phyloP scores from a whole-genome alignment of 257 asterid species.

The Solanum sitiens region DNA sequence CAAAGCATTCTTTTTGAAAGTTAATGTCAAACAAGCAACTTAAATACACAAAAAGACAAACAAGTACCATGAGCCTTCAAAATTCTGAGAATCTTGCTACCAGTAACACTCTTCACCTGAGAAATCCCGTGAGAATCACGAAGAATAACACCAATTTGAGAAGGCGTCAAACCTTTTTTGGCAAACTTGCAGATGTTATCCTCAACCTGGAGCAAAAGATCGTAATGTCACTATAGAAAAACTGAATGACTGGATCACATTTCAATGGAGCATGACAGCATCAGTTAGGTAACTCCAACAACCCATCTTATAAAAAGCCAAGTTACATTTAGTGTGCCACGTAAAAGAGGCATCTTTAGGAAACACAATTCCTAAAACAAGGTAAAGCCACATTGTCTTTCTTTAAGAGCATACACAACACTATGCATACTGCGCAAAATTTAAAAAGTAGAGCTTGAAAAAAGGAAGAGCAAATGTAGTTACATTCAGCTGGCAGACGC shows the following conservation, averaged over 20 bases:
- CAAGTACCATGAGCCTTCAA: conserved; percentile 26
- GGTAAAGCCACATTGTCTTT: background rate
- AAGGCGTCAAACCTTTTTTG: conserved; percentile 27
- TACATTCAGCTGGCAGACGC: background rate
- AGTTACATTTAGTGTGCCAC: background rate
- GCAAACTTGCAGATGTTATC: conserved; percentile 35
- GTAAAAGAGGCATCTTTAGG: background rate
- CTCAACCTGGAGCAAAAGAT: conserved; percentile 11
- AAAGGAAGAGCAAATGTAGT: background rate
- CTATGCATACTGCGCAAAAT: background rate
- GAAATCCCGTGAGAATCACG: conserved; percentile 40
- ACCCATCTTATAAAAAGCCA: background rate
- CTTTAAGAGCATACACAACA: background rate
- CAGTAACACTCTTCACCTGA: conserved; percentile 32
- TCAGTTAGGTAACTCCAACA: background rate
- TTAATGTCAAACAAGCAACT: background rate
- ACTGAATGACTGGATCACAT: background rate
- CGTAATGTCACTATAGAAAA: background rate
- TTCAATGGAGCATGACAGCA: background rate
- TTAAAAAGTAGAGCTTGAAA: background rate
- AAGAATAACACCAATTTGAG: conserved; percentile 34
- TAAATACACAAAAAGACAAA: background rate
- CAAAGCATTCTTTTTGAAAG: too few species aligned
- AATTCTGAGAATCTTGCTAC: conserved; percentile 25
- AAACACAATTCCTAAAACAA: background rate